Evolutionary conservation across 768 basidiomycete genomes (phyloP).

Genomic region (Suillus placidus): DNA sequence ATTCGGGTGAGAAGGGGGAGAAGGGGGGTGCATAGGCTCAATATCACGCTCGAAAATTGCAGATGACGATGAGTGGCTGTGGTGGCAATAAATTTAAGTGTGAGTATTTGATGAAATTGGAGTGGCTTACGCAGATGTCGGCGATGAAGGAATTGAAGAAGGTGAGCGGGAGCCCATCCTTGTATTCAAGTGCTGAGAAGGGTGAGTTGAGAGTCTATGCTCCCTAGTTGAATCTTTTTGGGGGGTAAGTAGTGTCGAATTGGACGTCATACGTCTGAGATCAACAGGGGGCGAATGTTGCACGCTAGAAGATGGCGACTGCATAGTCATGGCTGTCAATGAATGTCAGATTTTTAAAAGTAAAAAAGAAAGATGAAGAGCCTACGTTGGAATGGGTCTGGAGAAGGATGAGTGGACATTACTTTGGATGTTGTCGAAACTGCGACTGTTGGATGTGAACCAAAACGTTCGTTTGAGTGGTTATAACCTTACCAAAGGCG

Average conservation of each 20-base stretch:
- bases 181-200: conserved; percentile 52
- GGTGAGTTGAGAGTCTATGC: conserved; percentile 43
- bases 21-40: conserved; percentile 53
- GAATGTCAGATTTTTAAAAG: not conserved
- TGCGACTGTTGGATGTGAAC: conserved; percentile 14
- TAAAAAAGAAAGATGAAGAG: not conserved
- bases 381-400: conserved; percentile 26
- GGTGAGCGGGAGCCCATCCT: conserved; percentile 67
- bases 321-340: conserved; percentile 20
- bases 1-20: conserved; percentile 47
- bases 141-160: conserved; percentile 76
- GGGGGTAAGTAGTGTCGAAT: conserved; percentile 43
- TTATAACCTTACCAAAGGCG: conserved; percentile 7
- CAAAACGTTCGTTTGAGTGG: conserved; percentile 3
- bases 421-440: conserved; percentile 10
- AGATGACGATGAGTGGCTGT: conserved; percentile 72
- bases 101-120: conserved; percentile 13
- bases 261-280: conserved; percentile 60
- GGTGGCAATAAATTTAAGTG: conserved; percentile 5
- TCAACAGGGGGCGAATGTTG: conserved; percentile 43
- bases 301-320: conserved; percentile 10
- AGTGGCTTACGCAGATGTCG: conserved; percentile 66
- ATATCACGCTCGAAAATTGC: conserved; percentile 94
- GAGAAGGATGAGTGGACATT: conserved; percentile 21
- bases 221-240: conserved; percentile 33